A percentile compares a stretch with the other conserved stretches of the same genome.
phyloP scores from a whole-genome alignment of 2,329 filamentous ascomycete genomes.

The Penicillium sp. region DNA sequence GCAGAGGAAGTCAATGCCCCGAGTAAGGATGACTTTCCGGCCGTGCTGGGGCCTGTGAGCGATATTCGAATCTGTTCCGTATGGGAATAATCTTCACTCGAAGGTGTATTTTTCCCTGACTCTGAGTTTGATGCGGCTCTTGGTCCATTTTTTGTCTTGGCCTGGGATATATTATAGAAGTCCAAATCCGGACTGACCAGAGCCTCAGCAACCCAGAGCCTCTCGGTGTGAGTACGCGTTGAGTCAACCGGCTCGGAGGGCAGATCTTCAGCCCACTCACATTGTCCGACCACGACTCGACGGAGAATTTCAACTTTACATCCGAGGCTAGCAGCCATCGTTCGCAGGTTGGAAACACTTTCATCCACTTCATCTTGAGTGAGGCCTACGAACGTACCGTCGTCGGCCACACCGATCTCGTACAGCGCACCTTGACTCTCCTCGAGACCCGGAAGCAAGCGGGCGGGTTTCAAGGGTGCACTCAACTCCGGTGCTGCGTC shows the following conservation, averaged over 20 bases:
- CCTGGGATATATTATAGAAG: conserved; percentile 32
- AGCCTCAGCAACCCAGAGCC: conserved; percentile 86
- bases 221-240: conserved; percentile 46
- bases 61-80: conserved; percentile 82
- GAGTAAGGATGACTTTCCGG: conserved; percentile 87
- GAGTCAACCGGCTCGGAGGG: conserved; percentile 20
- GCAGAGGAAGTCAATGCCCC: conserved; percentile 86
- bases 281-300: conserved; percentile 81
- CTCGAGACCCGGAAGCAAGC: conserved; percentile 73
- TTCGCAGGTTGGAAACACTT: conserved; percentile 78
- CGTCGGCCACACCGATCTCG: conserved; percentile 94
- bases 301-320: conserved; percentile 81
- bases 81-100: conserved; percentile 45
- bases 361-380: conserved; percentile 90
- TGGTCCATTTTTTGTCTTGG: conserved; percentile 2
- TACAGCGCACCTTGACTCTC: conserved; percentile 93
- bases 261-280: conserved; percentile 57
- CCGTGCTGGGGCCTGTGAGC: conserved; percentile 83
- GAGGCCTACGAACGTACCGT: conserved; percentile 85
- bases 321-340: conserved; percentile 91
- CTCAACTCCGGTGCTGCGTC: conserved; percentile 63
- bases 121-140: not conserved
- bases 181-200: conserved; percentile 75
- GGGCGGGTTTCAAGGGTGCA: conserved; percentile 54
- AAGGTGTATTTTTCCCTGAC: not conserved